Base-by-base conservation (phyloP, 2,329 filamentous ascomycete genomes). In the Fusarium albosuccineum region DNA sequence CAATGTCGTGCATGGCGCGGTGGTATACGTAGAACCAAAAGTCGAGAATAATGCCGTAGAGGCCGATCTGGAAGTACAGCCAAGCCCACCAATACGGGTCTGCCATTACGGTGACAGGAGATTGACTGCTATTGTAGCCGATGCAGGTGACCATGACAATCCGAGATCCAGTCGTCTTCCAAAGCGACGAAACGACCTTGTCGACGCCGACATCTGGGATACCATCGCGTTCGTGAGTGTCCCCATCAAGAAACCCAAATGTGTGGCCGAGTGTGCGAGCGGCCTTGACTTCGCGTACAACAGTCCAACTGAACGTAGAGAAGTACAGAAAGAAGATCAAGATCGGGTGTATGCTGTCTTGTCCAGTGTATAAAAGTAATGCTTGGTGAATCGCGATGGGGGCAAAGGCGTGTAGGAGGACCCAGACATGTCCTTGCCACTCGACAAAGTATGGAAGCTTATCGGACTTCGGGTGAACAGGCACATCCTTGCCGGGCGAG, bases 21-120 rank as follows among this genome's bases (percentile, higher is more conserved):
- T 67, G 64, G 29, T 67, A 67, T 0, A 66, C 30, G 22, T 67
- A 67, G 17, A 67, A 67, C 64, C 64, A 67, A 16, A 67, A 67
- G 46, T 67, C 64, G 4, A 67, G 62, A 7, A 67, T 41, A 4
- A 67, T 62, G 4, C 62, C 62, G 3, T 67, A 67, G 1, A 67
- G 42, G 13, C 64, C 64, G 4, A 67, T 67, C 9, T 67, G 52
- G 1, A 67, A 14, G 27, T 41, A 67, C 2, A 67, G 30, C 64
- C 57, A 62, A 9, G 53, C 36, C 61, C 26, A 61, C 60, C 60
- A 63, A 9, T 42, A 36, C 8, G 3, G 2, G 1, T 60, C 56
- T 40, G 37, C 27, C 45, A 61, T 4, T 29, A 52, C 10, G 17
- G 30, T 1, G 41, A 14, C 9, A 8, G 64, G 64, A 1, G 64